phyloP scores from a whole-genome alignment of 2,329 filamentous ascomycete species.

The Pseudocercospora musae region DNA sequence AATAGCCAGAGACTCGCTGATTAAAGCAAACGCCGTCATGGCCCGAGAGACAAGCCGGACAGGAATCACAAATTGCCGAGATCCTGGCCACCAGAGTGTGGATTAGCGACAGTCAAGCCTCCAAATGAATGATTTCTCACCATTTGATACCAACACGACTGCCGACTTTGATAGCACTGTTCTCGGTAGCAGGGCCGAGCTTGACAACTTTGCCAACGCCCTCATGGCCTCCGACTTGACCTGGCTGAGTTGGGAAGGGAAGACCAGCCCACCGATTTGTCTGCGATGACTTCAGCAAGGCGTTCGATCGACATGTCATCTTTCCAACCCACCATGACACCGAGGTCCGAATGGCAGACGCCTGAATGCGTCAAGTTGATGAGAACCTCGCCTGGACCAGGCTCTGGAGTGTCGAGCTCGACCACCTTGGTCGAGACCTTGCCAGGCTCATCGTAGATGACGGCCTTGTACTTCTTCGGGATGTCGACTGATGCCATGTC shows the following conservation, averaged over 20 bases:
- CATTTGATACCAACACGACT: slow-evolving; percentile 70
- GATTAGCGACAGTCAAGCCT: not conserved
- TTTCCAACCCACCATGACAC: slow-evolving; percentile 46
- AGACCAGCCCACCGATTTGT: slow-evolving; percentile 50
- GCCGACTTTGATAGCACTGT: slow-evolving; percentile 58
- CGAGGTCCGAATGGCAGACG: slow-evolving; percentile 63
- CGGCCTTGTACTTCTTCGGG: slow-evolving; percentile 61
- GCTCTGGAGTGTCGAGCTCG: slow-evolving; percentile 62
- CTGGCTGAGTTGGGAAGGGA: slow-evolving; percentile 56
- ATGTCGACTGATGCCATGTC: slow-evolving; percentile 29
- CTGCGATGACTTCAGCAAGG: slow-evolving; percentile 12
- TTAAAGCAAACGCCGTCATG: slow-evolving; percentile 56
- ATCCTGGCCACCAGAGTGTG: slow-evolving; percentile 32
- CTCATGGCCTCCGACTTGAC: slow-evolving; percentile 68
- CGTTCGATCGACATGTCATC: not conserved
- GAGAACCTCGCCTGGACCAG: slow-evolving; percentile 57
- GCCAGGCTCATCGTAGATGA: slow-evolving; percentile 64
- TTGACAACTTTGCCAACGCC: slow-evolving; percentile 63
- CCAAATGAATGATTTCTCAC: slow-evolving; percentile 25
- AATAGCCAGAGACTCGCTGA: slow-evolving; percentile 62
- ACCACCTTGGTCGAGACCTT: slow-evolving; percentile 62
- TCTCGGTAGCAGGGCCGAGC: slow-evolving; percentile 59
- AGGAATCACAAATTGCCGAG: slow-evolving; percentile 54
- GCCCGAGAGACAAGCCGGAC: slow-evolving; percentile 53
- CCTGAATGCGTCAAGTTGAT: slow-evolving; percentile 53